Evolutionary conservation across 1,284 basidiomycete genomes (phyloP), one percentile per base, ranked within the genome.

Genomic region (Neonothopanus nambi): DNA sequence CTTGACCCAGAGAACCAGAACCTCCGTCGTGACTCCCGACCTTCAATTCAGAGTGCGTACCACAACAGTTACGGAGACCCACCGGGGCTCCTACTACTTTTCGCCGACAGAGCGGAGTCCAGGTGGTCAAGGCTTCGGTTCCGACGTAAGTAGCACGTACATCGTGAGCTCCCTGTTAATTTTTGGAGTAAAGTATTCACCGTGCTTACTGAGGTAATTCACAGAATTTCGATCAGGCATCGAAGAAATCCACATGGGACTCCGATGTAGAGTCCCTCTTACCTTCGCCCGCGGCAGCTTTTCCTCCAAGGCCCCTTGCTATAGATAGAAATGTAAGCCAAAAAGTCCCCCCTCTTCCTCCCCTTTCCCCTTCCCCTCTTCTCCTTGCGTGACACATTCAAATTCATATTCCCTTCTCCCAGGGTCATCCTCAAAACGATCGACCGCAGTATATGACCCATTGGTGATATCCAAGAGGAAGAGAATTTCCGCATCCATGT

Each of bases 41-140:
- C 37, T 54, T 17, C 39, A 47, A 37, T 54, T 54, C 20, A 21
- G 46, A 13, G 45, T 54, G n/a, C 39, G 48, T 8, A 54, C 39
- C 13, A 28, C 40, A 23, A 48, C 46, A 28, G n/a, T 28, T 11
- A 44, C 20, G 12, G 42, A 26, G 12, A 26, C 42, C 21, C 42
- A 44, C n/a, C 28, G 23, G 42, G 8, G 23, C 23, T 44, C 42
- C n/a, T 17, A 12, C 24, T 15, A 24, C 28, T 23, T 11, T 24
- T 21, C 30, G 42, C 45, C 17, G 38, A 48, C 21, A 11, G 26
- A 11, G 7, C 37, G 18, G 38, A 42, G 26, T 30, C 37, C 12
- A 11, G 15, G 35, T 41, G 43, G 24, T 12, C 17, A 39, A 37
- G 30, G 26, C 20, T 30, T 33, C 37, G 39, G 1, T 33, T 41